Conservation (phyloP, 768 basidiomycete species). For the Boletus reticuloceps region DNA sequence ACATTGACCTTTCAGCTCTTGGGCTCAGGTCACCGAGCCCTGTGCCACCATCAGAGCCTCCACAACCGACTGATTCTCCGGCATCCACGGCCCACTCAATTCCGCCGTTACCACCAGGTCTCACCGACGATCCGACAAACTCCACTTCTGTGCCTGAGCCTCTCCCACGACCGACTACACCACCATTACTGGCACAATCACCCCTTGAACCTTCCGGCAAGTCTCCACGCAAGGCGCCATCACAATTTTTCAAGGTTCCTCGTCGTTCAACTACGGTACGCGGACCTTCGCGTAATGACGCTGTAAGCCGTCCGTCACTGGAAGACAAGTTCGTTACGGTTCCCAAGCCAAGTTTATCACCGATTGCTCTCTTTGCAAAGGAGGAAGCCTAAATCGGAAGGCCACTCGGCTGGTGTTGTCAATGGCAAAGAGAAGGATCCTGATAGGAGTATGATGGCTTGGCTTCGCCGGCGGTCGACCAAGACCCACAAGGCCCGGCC, state of each 20-base stretch:
- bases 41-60: constrained; percentile 13
- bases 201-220: constrained; percentile 11
- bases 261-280: constrained; percentile 14
- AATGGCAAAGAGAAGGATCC: constrained; percentile 36
- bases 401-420: constrained; percentile 30
- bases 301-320: constrained; percentile 22
- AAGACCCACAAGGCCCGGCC: constrained; percentile 23
- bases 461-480: constrained; percentile 31
- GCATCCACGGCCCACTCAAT: constrained; percentile 15
- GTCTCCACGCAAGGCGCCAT: constrained; percentile 25
- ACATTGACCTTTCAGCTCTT: constrained; percentile 71
- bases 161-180: constrained; percentile 17
- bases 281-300: constrained; percentile 13
- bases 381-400: constrained; percentile 22
- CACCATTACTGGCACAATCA: constrained; percentile 19
- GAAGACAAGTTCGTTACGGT: constrained; percentile 24
- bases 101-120: constrained; percentile 38
- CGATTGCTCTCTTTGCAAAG: constrained; percentile 19
- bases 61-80: constrained; percentile 26
- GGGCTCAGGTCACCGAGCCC: constrained; percentile 51
- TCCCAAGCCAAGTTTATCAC: constrained; percentile 8
- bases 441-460: constrained; percentile 37
- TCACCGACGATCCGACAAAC: constrained; percentile 26
- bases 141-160: constrained; percentile 14
- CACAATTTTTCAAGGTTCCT: constrained; percentile 17